These are phyloP conservation scores for Shiraia sp. DNA, from an alignment of 2,329 filamentous ascomycete genomes.

Conservation along the genomic window DNA sequence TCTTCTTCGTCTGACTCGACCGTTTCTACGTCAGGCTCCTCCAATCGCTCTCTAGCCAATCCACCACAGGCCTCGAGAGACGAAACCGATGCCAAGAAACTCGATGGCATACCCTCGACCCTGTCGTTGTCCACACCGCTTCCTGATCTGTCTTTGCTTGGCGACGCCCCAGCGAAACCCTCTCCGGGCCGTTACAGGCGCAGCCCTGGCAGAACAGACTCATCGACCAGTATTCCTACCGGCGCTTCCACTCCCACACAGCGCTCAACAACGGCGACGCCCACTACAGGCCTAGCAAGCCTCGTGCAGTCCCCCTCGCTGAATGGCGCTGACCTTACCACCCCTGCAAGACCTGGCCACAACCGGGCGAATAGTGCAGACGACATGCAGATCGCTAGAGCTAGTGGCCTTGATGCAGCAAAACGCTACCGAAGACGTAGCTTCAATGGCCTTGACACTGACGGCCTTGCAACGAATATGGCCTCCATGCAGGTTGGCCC, in stretches of 20 bases:
- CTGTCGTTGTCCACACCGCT: constrained; percentile 56
- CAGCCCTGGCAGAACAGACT: constrained; percentile 60
- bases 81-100: constrained; percentile 50
- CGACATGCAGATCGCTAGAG: constrained; percentile 67
- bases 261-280: constrained; percentile 43
- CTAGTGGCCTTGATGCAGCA: constrained; percentile 64
- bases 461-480: constrained; percentile 23
- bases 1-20: constrained; percentile 49
- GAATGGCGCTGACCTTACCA: constrained; percentile 43
- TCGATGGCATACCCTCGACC: constrained; percentile 48
- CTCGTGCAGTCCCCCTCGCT: constrained; percentile 62
- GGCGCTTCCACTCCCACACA: constrained; percentile 35
- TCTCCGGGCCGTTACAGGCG: constrained; percentile 86
- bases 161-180: constrained; percentile 64
- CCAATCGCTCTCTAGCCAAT: constrained; percentile 50
- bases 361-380: constrained; percentile 67
- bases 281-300: constrained; percentile 56
- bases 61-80: constrained; percentile 51
- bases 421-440: constrained; percentile 82
- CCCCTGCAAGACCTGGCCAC: constrained; percentile 50
- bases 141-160: constrained; percentile 61
- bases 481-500: constrained; percentile 18
- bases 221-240: constrained; percentile 41
- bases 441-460: constrained; percentile 66
- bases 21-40: constrained; percentile 55